phyloP scores from a whole-genome alignment of 352 stramenopile genomes.

The Globisporangium paddicum region DNA sequence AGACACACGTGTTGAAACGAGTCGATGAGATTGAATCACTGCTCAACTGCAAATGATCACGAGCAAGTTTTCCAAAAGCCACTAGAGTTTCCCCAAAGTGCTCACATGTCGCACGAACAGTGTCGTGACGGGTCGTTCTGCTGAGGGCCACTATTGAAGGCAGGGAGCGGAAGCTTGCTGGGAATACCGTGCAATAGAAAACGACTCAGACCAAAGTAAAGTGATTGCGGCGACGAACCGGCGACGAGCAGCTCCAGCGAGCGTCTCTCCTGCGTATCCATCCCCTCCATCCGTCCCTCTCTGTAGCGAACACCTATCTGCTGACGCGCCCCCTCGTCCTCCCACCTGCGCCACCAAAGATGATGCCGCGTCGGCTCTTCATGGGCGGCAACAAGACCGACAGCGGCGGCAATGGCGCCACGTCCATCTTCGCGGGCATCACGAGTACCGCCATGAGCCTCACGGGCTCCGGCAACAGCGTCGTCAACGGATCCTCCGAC shows the following conservation, averaged over 20 bases:
- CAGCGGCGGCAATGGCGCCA: conserved; percentile 18
- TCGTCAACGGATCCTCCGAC: conserved; percentile 29
- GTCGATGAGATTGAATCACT: too few species aligned
- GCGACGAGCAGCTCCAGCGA: not conserved
- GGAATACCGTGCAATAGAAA: too few species aligned
- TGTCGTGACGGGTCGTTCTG: not conserved
- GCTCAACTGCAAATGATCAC: too few species aligned
- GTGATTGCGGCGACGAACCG: not conserved
- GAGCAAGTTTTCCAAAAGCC: too few species aligned
- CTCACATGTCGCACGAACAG: too few species aligned
- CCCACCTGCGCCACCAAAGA: conserved; percentile 12
- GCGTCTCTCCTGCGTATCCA: too few species aligned
- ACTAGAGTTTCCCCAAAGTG: too few species aligned
- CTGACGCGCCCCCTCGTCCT: not conserved
- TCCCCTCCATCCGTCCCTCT: not conserved
- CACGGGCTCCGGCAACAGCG: conserved; percentile 33
- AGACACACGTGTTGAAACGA: too few species aligned
- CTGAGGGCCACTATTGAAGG: not conserved
- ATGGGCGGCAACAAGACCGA: conserved; percentile 26
- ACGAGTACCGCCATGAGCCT: conserved; percentile 29
- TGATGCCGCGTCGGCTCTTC: conserved; percentile 73
- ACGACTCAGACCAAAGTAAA: conserved; percentile 2
- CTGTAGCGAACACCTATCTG: too few species aligned
- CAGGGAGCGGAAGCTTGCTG: not conserved
- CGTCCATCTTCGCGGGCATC: conserved; percentile 56